phyloP scores from a whole-genome alignment of 164 flowering plant species.

The Pachysandra terminalis region DNA sequence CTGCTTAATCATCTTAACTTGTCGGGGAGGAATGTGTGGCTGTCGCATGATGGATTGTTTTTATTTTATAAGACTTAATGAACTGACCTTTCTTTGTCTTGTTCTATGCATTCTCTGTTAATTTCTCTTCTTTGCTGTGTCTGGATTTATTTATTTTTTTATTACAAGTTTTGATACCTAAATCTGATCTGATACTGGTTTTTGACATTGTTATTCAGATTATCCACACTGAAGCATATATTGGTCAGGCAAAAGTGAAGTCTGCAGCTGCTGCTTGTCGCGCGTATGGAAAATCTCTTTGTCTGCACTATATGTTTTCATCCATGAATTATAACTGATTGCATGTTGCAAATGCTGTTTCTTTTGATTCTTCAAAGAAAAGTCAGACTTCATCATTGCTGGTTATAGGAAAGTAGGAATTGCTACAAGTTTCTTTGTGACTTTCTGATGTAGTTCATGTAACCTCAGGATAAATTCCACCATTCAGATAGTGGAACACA shows the following conservation, averaged over 20 bases:
- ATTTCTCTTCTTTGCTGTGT: too few relatives aligned
- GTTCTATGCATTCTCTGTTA: neutral
- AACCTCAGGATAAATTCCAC: conserved; percentile 78
- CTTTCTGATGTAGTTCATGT: neutral
- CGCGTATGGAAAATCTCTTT: conserved; percentile 43
- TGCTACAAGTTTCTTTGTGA: neutral
- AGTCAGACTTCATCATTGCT: neutral
- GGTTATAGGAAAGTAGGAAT: neutral
- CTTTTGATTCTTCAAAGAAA: too few relatives aligned
- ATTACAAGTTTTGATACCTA: too few relatives aligned
- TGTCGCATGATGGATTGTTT: too few relatives aligned
- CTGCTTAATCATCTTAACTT: too few relatives aligned
- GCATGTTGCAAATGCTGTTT: neutral
- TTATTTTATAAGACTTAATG: too few relatives aligned
- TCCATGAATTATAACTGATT: neutral
- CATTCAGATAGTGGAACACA: conserved; percentile 61
- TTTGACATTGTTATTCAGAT: conserved; percentile 38
- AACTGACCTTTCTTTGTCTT: too few relatives aligned
- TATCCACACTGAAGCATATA: conserved; percentile 84
- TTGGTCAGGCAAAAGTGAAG: conserved; percentile 83
- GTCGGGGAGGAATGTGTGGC: too few relatives aligned
- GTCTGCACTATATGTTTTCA: neutral
- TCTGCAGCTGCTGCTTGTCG: conserved; percentile 96
- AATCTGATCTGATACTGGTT: neutral
- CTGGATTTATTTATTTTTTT: too few relatives aligned